Base-by-base conservation (phyloP, 192 early-diverging fungal species). In the Endogone sp. region DNA sequence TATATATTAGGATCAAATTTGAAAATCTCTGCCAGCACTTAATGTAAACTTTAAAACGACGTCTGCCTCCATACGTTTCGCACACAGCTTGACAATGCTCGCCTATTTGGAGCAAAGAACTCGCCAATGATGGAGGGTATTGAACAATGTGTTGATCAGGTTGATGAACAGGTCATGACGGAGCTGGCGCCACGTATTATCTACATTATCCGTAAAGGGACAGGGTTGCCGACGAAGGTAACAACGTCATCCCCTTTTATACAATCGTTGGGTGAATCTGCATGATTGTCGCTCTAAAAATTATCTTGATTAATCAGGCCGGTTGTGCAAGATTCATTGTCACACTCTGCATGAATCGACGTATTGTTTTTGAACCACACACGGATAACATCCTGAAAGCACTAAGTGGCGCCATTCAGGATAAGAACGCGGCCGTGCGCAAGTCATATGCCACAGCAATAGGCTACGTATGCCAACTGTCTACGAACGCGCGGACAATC, bases 41-140 rank as follows among this genome's bases (percentile, higher is more conserved):
- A n/a, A n/a, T n/a, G n/a, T n/a, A n/a, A n/a, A n/a, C n/a, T n/a
- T n/a, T n/a, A n/a, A n/a, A n/a, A n/a, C n/a, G n/a, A n/a, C 54
- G 27, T 49, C 16, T 49, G 6, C 37, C 37, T 49, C 37, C 16
- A 16, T 49, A 11, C 16, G 16, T 49, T 24, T 60, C 13, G 23
- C 3, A 22, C 31, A 37, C 30, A 75, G 64, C 79, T 97, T 11
- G 96, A 98, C 61, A 90, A 83, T 58, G 76, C 86, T 21, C 87
- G 96, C 1, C 79, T 98, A 54, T 81, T 75, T 29, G 95, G 94
- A 2, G 86, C 93, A 4, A 95, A 93, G 73, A 75, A 82, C 2
- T 97, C 95, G n/a, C 96, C 96, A 11, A 93, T 97, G 74, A 96
- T 97, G 94, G 91, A 95, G 69, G 94, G 91, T 2, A 80, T 95